Evolutionary conservation across 495 filamentous ascomycete species (phyloP), one percentile per base, ranked within the genome.

Genomic region (Trichoderma reesei): DNA sequence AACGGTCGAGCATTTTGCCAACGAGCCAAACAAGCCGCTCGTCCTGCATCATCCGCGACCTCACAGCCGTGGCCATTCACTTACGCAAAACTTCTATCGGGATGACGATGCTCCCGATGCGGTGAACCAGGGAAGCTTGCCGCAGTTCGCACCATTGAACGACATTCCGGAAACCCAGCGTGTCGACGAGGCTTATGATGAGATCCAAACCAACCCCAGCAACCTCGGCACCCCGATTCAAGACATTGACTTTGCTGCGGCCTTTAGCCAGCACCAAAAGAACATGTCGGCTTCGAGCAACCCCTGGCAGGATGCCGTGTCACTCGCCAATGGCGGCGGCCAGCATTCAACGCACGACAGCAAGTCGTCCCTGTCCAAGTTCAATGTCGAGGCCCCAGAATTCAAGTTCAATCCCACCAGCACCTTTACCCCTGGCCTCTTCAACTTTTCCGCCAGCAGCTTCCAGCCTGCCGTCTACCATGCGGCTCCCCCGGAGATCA

Each of bases 331-430:
- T 37, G 68, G 63, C 7, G 64, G 63, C 61, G 72, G 68, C 1
- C 69, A 72, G 34, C 77, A 65, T 60, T 66, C 68, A 56, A 81
- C 76, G 66, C 88, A 89, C 70, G 79, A 75, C 42, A 84, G 86
- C 64, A 87, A 86, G 71, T 75, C 85, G 36, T 91, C 88, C 3
- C 77, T 83, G 20, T 56, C 90, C 0, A 90, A 85, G 64, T 78
- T 96, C 59, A 97, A 98, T 67, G 90, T 92, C 44, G 86, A 85
- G 63, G 93, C 94, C 0, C 88, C 89, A 60, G 91, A 92, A 68
- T 97, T 97, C 73, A 90, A 86, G 67, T 88, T 89, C 72, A 86
- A 94, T 64, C 90, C 90, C 5, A 77, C 75, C 18, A 85, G 74
- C 62, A 76, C 68, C 26, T 89, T 89, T 71, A 79, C 78, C 42